A percentile compares a stretch with the other conserved stretches of the same genome.
These are phyloP conservation scores for Xylogone sp. DNA, from an alignment of 2,329 filamentous ascomycete species.

Conservation along the genomic window DNA sequence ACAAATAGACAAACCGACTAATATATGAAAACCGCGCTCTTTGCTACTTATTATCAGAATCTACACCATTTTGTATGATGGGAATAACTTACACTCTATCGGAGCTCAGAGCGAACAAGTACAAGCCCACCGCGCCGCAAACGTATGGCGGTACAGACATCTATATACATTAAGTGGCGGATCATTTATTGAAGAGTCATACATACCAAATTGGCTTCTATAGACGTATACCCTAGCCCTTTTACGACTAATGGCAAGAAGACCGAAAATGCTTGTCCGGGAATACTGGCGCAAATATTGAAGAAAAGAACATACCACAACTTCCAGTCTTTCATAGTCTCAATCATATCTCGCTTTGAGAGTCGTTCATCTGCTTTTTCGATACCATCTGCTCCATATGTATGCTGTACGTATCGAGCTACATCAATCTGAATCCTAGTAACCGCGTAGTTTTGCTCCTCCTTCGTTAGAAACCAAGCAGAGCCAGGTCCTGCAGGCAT, in stretches of 20 bases:
- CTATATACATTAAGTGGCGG: constrained; percentile 27
- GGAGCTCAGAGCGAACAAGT: constrained; percentile 26
- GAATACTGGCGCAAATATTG: constrained; percentile 31
- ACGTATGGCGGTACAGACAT: no score
- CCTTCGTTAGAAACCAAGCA: constrained; percentile 10
- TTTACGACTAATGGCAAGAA: constrained; percentile 31
- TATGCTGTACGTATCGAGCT: constrained; percentile 27
- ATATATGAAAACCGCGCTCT: constrained; percentile 29
- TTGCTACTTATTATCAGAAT: constrained; percentile 4
- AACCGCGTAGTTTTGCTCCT: constrained; percentile 28
- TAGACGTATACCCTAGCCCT: constrained; percentile 24
- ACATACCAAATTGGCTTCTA: constrained; percentile 24
- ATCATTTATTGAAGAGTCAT: neutral
- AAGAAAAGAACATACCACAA: constrained; percentile 30
- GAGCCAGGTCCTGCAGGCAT: neutral
- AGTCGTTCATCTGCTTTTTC: constrained; percentile 17
- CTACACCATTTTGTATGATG: neutral
- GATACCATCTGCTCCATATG: constrained; percentile 12
- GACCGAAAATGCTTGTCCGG: constrained; percentile 28
- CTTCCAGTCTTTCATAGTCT: constrained; percentile 33
- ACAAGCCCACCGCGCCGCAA: constrained; percentile 27
- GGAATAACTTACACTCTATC: constrained; percentile 14
- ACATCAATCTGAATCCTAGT: constrained; percentile 32
- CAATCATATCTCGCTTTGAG: constrained; percentile 26
- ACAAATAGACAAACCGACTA: constrained; percentile 22